These are phyloP conservation scores for Excoecaria cochinchinensis DNA, from an alignment of 345 rosid genomes.

Conservation along the genomic window DNA sequence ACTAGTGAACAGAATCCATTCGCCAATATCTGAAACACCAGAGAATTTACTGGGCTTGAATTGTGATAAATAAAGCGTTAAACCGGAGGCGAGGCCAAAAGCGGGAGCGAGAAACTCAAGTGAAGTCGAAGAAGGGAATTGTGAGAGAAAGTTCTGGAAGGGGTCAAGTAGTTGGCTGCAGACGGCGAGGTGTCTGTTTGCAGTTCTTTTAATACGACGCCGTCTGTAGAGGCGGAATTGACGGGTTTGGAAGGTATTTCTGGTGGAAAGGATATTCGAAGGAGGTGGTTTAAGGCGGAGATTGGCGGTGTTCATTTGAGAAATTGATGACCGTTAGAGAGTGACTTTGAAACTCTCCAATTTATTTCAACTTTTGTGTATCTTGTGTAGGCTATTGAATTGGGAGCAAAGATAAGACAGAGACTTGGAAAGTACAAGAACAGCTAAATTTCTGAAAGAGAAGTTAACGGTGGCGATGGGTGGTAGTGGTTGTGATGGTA, in stretches of 20 bases:
- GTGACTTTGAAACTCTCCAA: background rate
- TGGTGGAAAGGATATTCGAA: conserved; percentile 25
- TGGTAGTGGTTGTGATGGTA: background rate
- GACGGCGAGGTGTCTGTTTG: conserved; percentile 26
- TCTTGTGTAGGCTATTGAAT: background rate
- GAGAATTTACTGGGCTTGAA: background rate
- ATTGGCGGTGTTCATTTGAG: conserved; percentile 24
- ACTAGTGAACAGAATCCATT: conserved; percentile 74
- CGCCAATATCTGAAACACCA: conserved; percentile 43
- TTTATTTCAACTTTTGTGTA: background rate
- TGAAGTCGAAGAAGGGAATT: conserved; percentile 31
- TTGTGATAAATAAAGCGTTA: conserved; percentile 43
- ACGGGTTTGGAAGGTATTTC: conserved; percentile 16
- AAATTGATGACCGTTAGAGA: conserved; percentile 8
- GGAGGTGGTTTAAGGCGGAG: conserved; percentile 26
- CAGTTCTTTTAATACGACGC: conserved; percentile 41
- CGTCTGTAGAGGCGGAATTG: conserved; percentile 50
- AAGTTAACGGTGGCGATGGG: conserved; percentile 1
- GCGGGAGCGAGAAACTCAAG: conserved; percentile 50
- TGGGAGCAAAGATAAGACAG: background rate
- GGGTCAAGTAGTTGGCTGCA: conserved; percentile 31
- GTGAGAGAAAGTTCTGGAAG: conserved; percentile 38
- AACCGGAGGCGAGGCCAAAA: conserved; percentile 62
- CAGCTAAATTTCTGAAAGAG: background rate
- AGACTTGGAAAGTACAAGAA: conserved; percentile 13